These are phyloP conservation scores for Cephaloascus albidus DNA, from an alignment of 805 yeast species.

Conservation along the genomic window DNA sequence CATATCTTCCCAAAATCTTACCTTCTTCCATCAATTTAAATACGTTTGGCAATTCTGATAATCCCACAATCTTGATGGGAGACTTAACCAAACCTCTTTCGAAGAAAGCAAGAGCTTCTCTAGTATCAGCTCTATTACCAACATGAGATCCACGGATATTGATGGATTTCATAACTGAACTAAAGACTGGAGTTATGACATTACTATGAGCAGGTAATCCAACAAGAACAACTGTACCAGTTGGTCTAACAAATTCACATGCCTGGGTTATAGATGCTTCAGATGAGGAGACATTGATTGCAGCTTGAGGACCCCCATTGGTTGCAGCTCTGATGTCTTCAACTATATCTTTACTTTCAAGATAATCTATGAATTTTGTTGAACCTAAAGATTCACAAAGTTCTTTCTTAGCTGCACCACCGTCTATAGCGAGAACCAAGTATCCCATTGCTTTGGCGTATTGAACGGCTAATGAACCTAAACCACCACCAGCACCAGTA, in stretches of 20 bases:
- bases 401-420: slow-evolving; percentile 53
- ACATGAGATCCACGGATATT: slow-evolving; percentile 76
- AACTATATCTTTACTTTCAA: slow-evolving; percentile 42
- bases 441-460: slow-evolving; percentile 72
- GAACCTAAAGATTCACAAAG: slow-evolving; percentile 55
- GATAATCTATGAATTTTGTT: slow-evolving; percentile 54
- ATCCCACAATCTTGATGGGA: slow-evolving; percentile 68
- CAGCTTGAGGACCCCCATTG: slow-evolving; percentile 72
- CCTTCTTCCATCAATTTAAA: slow-evolving; percentile 77
- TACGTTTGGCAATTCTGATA: slow-evolving; percentile 60
- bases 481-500: slow-evolving; percentile 77
- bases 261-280: slow-evolving; percentile 58
- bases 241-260: slow-evolving; percentile 48
- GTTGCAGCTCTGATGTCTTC: slow-evolving; percentile 48
- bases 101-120: slow-evolving; percentile 73
- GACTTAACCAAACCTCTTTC: slow-evolving; percentile 62
- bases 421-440: slow-evolving; percentile 64
- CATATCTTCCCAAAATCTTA: slow-evolving; percentile 81
- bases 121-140: slow-evolving; percentile 82
- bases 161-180: slow-evolving; percentile 64
- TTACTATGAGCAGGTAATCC: slow-evolving; percentile 79
- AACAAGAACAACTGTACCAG: slow-evolving; percentile 62
- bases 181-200: slow-evolving; percentile 60
- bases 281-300: slow-evolving; percentile 66
- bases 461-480: slow-evolving; percentile 67